Conservation (phyloP, 2,329 filamentous ascomycete species). For the Verticillium alfalfae region DNA sequence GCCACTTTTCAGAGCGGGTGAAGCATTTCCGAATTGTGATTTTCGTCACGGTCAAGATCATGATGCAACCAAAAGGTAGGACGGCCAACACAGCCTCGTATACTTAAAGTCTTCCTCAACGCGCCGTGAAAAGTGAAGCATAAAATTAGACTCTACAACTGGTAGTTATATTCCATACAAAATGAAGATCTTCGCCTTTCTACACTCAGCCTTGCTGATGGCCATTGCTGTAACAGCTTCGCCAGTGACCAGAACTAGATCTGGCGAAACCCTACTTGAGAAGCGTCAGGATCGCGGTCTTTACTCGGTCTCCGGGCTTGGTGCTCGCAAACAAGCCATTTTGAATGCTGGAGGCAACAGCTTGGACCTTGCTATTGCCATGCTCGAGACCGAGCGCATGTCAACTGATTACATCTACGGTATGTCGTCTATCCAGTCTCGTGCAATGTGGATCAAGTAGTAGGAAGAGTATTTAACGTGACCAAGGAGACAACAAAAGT, state of each 20-base stretch:
- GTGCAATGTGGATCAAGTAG: too few species aligned
- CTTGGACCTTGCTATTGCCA: constrained; percentile 23
- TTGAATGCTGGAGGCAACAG: constrained; percentile 17
- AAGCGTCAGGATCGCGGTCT: constrained; percentile 2
- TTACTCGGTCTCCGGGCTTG: constrained; percentile 17
- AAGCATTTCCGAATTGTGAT: too few species aligned
- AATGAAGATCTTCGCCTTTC: too few species aligned
- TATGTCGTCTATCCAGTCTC: constrained; percentile 1
- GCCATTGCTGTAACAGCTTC: neutral
- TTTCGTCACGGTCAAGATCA: too few species aligned
- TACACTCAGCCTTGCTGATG: neutral
- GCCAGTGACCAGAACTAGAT: neutral
- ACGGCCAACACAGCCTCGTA: too few species aligned
- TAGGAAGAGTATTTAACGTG: neutral
- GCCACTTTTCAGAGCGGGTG: too few species aligned
- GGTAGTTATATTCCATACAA: too few species aligned
- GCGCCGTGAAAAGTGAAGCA: too few species aligned
- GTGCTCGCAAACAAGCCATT: constrained; percentile 16
- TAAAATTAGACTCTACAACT: too few species aligned
- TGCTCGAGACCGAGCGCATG: constrained; percentile 22
- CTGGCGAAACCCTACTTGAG: neutral
- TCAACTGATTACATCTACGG: constrained; percentile 15
- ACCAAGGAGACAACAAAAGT: constrained; percentile 20
- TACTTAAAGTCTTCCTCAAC: too few species aligned
- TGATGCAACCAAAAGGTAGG: too few species aligned